A percentile compares a stretch with the other conserved stretches of the same genome.
Conservation (phyloP, 495 filamentous ascomycete genomes). For the Tuber microsphaerosporum region DNA sequence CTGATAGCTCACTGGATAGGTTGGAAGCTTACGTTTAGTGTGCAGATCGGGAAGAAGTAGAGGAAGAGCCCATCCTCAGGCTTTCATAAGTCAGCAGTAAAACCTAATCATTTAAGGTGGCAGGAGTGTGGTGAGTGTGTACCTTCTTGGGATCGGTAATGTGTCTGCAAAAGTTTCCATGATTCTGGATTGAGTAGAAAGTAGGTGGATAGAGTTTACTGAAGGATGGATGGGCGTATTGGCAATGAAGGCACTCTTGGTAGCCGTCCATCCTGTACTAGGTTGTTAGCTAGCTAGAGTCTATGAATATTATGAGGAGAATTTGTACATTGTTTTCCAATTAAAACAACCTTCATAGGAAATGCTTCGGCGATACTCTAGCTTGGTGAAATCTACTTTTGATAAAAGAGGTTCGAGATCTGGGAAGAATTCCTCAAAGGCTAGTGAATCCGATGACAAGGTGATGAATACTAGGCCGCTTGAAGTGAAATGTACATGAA, state of each 20-base stretch:
- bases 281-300: neutral
- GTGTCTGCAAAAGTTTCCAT: conserved; percentile 55
- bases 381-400: conserved; percentile 53
- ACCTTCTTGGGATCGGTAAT: conserved; percentile 52
- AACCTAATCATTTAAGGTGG: neutral
- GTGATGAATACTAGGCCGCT: conserved; percentile 54
- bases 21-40: conserved; percentile 39
- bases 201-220: conserved; percentile 54
- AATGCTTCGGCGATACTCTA: conserved; percentile 53
- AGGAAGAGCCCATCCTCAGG: conserved; percentile 53
- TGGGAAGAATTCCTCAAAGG: conserved; percentile 54
- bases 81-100: conserved; percentile 7
- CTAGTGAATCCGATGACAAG: conserved; percentile 48
- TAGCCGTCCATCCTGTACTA: conserved; percentile 52
- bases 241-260: conserved; percentile 59
- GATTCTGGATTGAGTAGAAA: conserved; percentile 53
- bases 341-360: conserved; percentile 56
- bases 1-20: neutral
- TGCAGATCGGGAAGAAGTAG: conserved; percentile 59
- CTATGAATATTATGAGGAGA: neutral
- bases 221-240: conserved; percentile 59
- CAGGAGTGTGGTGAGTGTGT: neutral
- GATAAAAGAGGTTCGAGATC: conserved; percentile 49
- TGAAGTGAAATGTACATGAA: conserved; percentile 49
- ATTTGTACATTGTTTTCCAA: conserved; percentile 56